Evolutionary conservation across 768 basidiomycete genomes (phyloP).

Genomic region (Mycena amicta): DNA sequence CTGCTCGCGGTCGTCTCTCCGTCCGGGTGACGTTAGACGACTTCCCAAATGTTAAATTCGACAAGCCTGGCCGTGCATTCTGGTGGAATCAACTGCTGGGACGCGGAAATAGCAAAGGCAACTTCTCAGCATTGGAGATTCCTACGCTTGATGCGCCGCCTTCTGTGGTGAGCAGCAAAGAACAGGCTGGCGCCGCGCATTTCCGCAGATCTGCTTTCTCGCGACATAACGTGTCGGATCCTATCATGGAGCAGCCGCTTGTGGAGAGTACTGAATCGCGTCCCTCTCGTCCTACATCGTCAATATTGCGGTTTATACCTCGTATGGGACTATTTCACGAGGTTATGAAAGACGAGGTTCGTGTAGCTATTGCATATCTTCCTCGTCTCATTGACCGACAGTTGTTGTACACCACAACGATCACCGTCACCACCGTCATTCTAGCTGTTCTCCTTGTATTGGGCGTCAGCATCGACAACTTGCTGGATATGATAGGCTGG

Average conservation of each 20-base stretch:
- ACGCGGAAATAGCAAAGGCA: neutral
- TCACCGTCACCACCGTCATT: constrained; percentile 50
- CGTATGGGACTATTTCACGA: constrained; percentile 55
- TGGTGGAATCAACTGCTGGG: constrained; percentile 56
- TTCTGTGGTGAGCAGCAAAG: constrained; percentile 1
- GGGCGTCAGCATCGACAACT: constrained; percentile 49
- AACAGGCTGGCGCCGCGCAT: neutral
- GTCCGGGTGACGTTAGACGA: constrained; percentile 50
- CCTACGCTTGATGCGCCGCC: neutral
- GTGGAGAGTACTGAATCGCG: constrained; percentile 2
- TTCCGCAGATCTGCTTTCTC: constrained; percentile 3
- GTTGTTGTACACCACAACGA: constrained; percentile 58
- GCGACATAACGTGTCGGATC: constrained; percentile 2
- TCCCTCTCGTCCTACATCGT: constrained; percentile 25
- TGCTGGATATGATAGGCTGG: constrained; percentile 53
- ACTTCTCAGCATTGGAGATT: neutral
- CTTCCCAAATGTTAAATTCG: constrained; percentile 33
- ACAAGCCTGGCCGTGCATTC: constrained; percentile 36
- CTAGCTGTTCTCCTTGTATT: constrained; percentile 52
- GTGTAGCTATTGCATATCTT: constrained; percentile 13
- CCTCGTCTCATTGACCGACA: constrained; percentile 22
- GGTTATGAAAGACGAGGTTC: constrained; percentile 68
- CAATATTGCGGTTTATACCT: constrained; percentile 47
- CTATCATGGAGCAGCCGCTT: constrained; percentile 17
- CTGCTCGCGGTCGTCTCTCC: constrained; percentile 58